Percentiles rank a stretch among this genome's conserved stretches.
Conservation (phyloP, 495 filamentous ascomycete species). For the Podospora pseudocomata region DNA sequence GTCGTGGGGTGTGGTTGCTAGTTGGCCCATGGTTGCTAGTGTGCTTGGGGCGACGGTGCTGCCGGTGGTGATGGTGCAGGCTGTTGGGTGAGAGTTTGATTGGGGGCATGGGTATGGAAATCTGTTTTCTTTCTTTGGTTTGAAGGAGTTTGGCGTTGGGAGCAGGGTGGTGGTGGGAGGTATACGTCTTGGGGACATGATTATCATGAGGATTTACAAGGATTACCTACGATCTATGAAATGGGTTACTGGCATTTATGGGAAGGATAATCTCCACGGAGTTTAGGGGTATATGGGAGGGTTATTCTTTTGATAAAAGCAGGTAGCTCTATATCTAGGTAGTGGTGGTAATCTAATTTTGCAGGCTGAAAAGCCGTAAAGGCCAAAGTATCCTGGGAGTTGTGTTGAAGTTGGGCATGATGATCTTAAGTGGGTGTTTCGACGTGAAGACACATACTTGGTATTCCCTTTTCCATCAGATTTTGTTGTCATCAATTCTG, state of each 20-base stretch:
- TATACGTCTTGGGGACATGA: background rate
- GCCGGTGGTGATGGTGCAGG: conserved; percentile 4
- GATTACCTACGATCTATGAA: background rate
- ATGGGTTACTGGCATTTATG: background rate
- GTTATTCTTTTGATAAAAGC: background rate
- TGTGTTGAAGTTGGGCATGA: no score
- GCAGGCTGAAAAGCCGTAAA: no score
- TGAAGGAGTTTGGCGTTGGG: background rate
- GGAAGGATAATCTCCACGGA: background rate
- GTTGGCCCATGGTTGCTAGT: background rate
- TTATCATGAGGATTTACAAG: no score
- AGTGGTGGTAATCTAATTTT: background rate
- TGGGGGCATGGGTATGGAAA: no score
- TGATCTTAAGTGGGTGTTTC: no score
- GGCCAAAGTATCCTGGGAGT: no score
- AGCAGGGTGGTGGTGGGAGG: background rate
- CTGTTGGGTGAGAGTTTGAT: background rate
- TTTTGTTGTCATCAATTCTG: no score
- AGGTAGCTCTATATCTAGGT: background rate
- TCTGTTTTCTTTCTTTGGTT: background rate
- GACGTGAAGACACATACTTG: no score
- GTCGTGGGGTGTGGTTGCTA: background rate
- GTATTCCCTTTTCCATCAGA: no score
- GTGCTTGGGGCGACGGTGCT: background rate
- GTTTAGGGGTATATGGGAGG: background rate